Base-by-base conservation (phyloP, 192 early-diverging fungal species). In the Thamnidium elegans region DNA sequence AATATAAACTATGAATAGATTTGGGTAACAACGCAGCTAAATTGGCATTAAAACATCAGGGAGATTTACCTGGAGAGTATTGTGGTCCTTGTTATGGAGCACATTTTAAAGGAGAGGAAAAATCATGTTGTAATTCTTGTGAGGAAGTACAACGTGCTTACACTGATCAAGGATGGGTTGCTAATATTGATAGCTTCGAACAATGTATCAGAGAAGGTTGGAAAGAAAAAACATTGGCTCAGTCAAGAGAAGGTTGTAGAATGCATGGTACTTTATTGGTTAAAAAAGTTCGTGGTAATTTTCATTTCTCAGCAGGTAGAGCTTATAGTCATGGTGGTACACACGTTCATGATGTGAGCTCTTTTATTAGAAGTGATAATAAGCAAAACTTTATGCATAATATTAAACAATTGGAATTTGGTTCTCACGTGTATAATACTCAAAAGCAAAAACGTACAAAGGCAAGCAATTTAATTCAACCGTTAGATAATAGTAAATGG, bases 121-220 rank as follows among this genome's bases (percentile, higher is more conserved):
- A 47, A 3, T 54, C 44, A 7, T 98, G 96, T 81, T 97, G 96
- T 73, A 94, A 97, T 70, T 92, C 92, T 7, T 98, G 96, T 70
- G 89, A 92, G 11, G 89, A 93, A 13, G 92, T 98, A 32, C 77
- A 85, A 48, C 77, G 87, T 63, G 92, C 93, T 1, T 96, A 98
- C 71, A 73, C 63, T 15, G 79, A 81, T 21, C 78, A 74, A 45
- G 91, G 91, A 47, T 98, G 96, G 96, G 80, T 86, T 2, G 91
- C 95, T 63, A 74, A 83, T 50, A 81, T 90, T 1, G 92, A 90
- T 51, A 63, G 66, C 1, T 86, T 94, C 56, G 93, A 92, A 73
- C 96, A 98, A 91, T 98, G 94, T 66, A 76, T 92, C 21, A 78
- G 82, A 61, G 94, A 98, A 76, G 87, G 88, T 52, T 94, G 85